Base-by-base conservation (phyloP, 2,329 filamentous ascomycete species). In the Purpureocillium lavendulum region DNA sequence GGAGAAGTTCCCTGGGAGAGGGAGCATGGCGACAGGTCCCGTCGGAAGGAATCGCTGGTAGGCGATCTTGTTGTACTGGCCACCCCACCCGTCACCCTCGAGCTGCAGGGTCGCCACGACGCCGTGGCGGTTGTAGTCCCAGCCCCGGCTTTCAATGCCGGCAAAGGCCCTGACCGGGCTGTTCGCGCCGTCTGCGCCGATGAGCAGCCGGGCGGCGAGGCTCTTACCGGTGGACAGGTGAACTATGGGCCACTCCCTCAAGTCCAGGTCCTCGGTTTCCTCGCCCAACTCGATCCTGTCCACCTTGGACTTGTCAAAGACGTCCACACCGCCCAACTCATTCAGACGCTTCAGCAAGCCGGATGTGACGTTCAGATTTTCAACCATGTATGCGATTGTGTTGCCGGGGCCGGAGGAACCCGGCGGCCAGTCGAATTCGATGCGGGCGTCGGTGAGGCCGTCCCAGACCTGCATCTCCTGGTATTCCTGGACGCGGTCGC, bases 391-490 rank as follows among this genome's bases (percentile, higher is more conserved):
- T 9, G 92, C 92, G 49, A 98, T 87, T 2, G 80, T 84, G 44
- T 70, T 75, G 55, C 67, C 65, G 58, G 44, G 48, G 52, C 70
- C 67, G 30, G 66, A 58, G 33, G 66, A 58, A 33, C 56, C 59
- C 5, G 65, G 65, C 16, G 62, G 62, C 82, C 82, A 85, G 64
- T 92, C 85, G 60, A 98, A 98, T 50, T 87, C 84, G 58, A 98
- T 92, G 50, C 82, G 78, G 29, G 88, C 86, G 43, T 80, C 88
- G 31, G 84, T 86, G 41, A 95, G 78, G 45, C 90, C 94, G 60
- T 98, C 92, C 92, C 94, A 98, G 26, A 97, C 92, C 60, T 95
- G 84, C 92, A 98, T 98, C 52, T 90, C 85, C 43, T 94, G 82
- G 61, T 96, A 98, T 1, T 81, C 75, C 65, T 96, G 89, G 28